Evolutionary conservation across 441 rosid species (phyloP), one percentile per base, ranked within the genome.

Genomic region (Viola pubescens): DNA sequence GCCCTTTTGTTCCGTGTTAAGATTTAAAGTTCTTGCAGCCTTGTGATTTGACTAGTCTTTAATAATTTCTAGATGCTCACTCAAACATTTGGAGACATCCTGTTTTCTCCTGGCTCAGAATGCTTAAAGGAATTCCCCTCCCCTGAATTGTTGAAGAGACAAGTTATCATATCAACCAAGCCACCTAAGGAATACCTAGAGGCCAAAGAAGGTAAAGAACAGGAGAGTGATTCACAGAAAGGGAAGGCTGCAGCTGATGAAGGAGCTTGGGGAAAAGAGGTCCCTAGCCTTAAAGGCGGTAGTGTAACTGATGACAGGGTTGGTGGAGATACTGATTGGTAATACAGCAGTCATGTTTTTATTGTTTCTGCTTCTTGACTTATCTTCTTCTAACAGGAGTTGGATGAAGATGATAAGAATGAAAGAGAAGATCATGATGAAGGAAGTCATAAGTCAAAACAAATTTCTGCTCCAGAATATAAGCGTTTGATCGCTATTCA

Each of bases 181-280:
- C 98, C 94, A 41, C 98, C 97, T 9, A 89, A 87, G 68, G 91
- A 91, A 62, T 91, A 91, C 63, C 86, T 77, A 19, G 75, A 81
- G 74, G 73, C 75, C 41, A 75, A 77, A 66, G 78, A 76, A 12
- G 68, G 2, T 6, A 65, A 75, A 66, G 83, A 50, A 39, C 66
- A 69, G 53, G 82, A 76, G 51, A 71, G 70, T 37, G 79, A 46
- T 63, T 68, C 61, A 3, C 73, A 57, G 62, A 80, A 72, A 67
- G 72, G 67, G 56, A 79, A 70, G 68, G 60, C 65, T 52, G 60
- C 75, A 57, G 66, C 76, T 48, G 96, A 91, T 62, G 94, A 80
- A 66, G 90, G 78, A 66, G 77, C 76, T 43, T 83, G 82, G 91
- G 91, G 86, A 10, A 81, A 75, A 73, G 97, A 88, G 66, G 70